Conservation (phyloP, 2,329 filamentous ascomycete species). For the Pseudocercospora cruenta region DNA sequence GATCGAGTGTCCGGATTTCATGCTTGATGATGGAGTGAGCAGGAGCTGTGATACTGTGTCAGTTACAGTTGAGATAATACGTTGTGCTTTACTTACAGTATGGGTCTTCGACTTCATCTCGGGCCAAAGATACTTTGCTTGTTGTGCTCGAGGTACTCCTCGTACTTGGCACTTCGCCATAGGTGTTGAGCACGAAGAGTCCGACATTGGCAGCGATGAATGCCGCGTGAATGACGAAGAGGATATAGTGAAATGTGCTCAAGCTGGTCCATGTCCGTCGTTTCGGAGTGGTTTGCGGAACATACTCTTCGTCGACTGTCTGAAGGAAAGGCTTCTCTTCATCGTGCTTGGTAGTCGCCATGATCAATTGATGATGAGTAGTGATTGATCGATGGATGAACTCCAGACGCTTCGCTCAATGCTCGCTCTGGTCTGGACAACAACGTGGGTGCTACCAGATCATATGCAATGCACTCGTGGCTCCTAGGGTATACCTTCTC, state of each 20-base stretch:
- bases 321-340: slow-evolving; percentile 21
- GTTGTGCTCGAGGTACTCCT: not conserved
- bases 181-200: slow-evolving; percentile 10
- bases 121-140: not conserved
- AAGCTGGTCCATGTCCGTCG: slow-evolving; percentile 6
- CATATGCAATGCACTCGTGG: slow-evolving; percentile 1
- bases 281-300: not conserved
- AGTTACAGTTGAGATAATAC: not conserved
- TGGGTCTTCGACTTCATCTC: slow-evolving; percentile 10
- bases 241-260: slow-evolving; percentile 11
- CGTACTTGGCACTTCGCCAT: not conserved
- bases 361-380: not conserved
- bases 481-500: not conserved
- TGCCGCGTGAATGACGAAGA: slow-evolving; percentile 16
- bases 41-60: slow-evolving; percentile 6
- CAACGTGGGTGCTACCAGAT: slow-evolving; percentile 2
- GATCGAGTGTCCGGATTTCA: slow-evolving; percentile 14
- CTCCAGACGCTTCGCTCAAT: not conserved
- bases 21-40: slow-evolving; percentile 15
- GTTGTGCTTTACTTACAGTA: slow-evolving; percentile 7
- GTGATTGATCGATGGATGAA: not conserved
- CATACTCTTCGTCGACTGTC: not conserved
- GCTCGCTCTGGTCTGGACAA: slow-evolving; percentile 2
- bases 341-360: slow-evolving; percentile 13
- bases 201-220: slow-evolving; percentile 17